Evolutionary conservation across 148 eudicot species (phyloP).

Genomic region (Amaranthus hypochondriacus): DNA sequence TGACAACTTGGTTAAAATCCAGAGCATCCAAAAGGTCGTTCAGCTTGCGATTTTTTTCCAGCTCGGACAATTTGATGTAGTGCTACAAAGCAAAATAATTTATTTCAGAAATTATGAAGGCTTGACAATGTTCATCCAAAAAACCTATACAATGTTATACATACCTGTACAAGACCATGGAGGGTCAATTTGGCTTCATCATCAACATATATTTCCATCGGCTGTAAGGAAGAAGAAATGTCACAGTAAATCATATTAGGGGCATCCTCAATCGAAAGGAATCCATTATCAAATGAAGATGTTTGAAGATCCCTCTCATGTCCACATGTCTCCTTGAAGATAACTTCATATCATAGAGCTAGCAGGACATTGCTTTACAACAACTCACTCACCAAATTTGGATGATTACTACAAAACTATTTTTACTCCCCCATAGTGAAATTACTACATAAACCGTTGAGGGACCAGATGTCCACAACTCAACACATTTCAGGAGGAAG

Average conservation of each 20-base stretch:
- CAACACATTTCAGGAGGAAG: not conserved
- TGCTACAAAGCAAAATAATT: conserved; percentile 42
- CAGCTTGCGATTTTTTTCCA: conserved; percentile 86
- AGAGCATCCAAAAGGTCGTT: conserved; percentile 91
- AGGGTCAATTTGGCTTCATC: conserved; percentile 98
- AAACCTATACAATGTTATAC: not conserved
- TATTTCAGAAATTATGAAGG: too few species aligned
- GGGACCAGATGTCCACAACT: not conserved
- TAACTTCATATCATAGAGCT: conserved; percentile 11
- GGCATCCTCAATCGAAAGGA: conserved; percentile 54
- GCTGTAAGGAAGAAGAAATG: conserved; percentile 78
- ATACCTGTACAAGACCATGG: conserved; percentile 98
- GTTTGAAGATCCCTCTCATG: conserved; percentile 44
- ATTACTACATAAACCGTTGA: not conserved
- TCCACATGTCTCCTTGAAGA: conserved; percentile 51
- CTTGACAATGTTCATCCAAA: too few species aligned
- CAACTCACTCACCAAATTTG: conserved; percentile 16
- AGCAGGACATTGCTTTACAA: conserved; percentile 8
- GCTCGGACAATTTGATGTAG: conserved; percentile 77
- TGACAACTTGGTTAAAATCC: conserved; percentile 93
- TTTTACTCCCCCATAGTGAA: not conserved
- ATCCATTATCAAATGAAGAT: conserved; percentile 67
- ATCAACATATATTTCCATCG: conserved; percentile 97
- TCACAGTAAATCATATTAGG: conserved; percentile 72
- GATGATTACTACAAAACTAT: conserved; percentile 6